Evolutionary conservation across 2,329 filamentous ascomycete species (phyloP).

Genomic region (Aureobasidium mangrovei): DNA sequence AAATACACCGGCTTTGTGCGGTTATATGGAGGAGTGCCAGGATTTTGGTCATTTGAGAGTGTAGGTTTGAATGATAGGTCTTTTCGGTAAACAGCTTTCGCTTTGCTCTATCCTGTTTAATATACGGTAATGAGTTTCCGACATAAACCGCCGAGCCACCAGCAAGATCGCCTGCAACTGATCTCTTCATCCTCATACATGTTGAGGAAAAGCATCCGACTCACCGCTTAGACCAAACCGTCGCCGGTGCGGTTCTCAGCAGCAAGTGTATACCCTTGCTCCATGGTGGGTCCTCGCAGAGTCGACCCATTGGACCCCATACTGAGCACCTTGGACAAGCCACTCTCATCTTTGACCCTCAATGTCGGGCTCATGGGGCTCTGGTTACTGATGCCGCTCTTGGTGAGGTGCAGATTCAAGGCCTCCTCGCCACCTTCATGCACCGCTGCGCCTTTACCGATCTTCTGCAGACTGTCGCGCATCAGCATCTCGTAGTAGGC

Average conservation of each 20-base stretch:
- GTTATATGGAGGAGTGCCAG: too few relatives aligned
- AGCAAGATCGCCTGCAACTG: too few relatives aligned
- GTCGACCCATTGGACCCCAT: not conserved
- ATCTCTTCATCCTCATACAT: too few relatives aligned
- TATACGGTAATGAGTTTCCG: too few relatives aligned
- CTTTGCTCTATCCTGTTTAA: too few relatives aligned
- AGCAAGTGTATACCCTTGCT: not conserved
- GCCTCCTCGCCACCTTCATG: conserved; percentile 47
- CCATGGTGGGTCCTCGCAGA: not conserved
- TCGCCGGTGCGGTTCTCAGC: not conserved
- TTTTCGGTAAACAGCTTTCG: too few relatives aligned
- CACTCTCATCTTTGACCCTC: conserved; percentile 9
- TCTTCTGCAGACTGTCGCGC: conserved; percentile 44
- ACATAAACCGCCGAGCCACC: too few relatives aligned
- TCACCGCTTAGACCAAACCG: not conserved
- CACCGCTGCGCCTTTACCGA: conserved; percentile 41
- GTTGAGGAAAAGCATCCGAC: too few relatives aligned
- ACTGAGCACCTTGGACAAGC: conserved; percentile 4
- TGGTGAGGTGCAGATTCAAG: conserved; percentile 34
- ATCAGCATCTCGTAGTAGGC: conserved; percentile 48
- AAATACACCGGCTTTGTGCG: too few relatives aligned
- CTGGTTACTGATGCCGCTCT: conserved; percentile 22
- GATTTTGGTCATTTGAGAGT: too few relatives aligned
- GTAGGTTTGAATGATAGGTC: too few relatives aligned
- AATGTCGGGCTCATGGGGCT: conserved; percentile 16